These are phyloP conservation scores for Termitomyces sp. DNA, from an alignment of 768 basidiomycete species.

Conservation along the genomic window DNA sequence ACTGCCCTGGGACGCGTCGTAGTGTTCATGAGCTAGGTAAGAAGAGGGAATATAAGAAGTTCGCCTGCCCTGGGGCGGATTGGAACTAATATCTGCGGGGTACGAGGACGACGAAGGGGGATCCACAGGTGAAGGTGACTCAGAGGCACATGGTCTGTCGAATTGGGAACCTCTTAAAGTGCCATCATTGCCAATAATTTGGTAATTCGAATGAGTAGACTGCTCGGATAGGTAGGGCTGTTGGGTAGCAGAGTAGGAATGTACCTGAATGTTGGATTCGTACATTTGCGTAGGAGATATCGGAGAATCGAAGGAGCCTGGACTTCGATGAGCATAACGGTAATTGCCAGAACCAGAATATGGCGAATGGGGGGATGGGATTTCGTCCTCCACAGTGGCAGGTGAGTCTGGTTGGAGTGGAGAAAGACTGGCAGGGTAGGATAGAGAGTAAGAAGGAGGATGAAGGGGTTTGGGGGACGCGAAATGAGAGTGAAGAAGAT, in stretches of 20 bases:
- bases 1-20: constrained; percentile 26
- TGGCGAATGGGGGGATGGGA: constrained; percentile 26
- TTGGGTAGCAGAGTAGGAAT: constrained; percentile 15
- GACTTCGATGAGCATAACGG: constrained; percentile 23
- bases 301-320: constrained; percentile 25
- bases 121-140: constrained; percentile 41
- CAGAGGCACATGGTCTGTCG: constrained; percentile 24
- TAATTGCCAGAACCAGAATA: constrained; percentile 21
- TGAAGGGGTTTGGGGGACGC: constrained; percentile 18
- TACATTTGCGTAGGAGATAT: constrained; percentile 27
- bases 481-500: constrained; percentile 14
- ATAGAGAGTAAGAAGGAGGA: constrained; percentile 19
- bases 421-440: constrained; percentile 17
- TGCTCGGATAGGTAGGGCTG: constrained; percentile 17
- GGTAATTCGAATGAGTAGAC: constrained; percentile 11
- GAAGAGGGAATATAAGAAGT: constrained; percentile 33
- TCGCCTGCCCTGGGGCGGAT: constrained; percentile 36
- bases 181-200: constrained; percentile 21
- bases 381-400: constrained; percentile 30
- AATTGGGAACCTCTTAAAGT: constrained; percentile 21
- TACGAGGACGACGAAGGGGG: constrained; percentile 26
- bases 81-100: constrained; percentile 35
- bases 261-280: constrained; percentile 14
- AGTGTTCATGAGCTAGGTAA: constrained; percentile 34
- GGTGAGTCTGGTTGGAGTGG: constrained; percentile 22